Percentiles rank a stretch among this genome's conserved stretches.
Evolutionary conservation across 768 basidiomycete genomes (phyloP).

Genomic region (Lentinus tigrinus): DNA sequence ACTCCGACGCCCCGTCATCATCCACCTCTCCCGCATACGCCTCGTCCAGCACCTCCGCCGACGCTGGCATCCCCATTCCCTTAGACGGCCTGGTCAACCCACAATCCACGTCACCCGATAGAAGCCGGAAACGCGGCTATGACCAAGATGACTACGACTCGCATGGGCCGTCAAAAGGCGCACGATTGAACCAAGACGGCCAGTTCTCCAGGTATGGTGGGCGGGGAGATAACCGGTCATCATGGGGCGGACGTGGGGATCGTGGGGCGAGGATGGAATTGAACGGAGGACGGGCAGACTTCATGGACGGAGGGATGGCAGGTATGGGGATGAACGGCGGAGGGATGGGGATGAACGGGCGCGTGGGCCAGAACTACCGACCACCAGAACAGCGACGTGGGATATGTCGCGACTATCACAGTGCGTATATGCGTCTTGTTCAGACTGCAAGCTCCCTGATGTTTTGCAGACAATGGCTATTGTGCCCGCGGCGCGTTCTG

Average conservation of each 20-base stretch:
- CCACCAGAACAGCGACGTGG: slow-evolving; percentile 75
- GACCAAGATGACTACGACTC: slow-evolving; percentile 62
- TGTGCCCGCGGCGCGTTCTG: slow-evolving; percentile 87
- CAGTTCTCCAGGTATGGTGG: slow-evolving; percentile 65
- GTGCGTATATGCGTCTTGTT: slow-evolving; percentile 47
- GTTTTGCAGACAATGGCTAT: slow-evolving; percentile 75
- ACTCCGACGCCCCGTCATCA: slow-evolving; percentile 47
- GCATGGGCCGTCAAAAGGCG: slow-evolving; percentile 69
- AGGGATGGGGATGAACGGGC: slow-evolving; percentile 35
- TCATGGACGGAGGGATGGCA: slow-evolving; percentile 33
- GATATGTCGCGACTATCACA: slow-evolving; percentile 89
- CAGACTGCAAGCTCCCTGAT: slow-evolving; percentile 7
- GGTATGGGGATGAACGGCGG: slow-evolving; percentile 26
- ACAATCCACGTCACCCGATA: slow-evolving; percentile 44
- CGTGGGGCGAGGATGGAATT: slow-evolving; percentile 33
- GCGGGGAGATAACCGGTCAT: slow-evolving; percentile 38
- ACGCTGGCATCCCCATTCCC: slow-evolving; percentile 79
- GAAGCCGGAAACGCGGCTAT: slow-evolving; percentile 63
- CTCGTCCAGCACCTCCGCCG: slow-evolving; percentile 39
- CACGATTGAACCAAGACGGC: slow-evolving; percentile 62
- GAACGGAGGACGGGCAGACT: slow-evolving; percentile 23
- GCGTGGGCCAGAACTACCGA: slow-evolving; percentile 59
- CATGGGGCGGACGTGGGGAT: slow-evolving; percentile 41
- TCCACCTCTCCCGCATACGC: slow-evolving; percentile 31
- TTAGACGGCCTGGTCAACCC: slow-evolving; percentile 61